Conservation (phyloP, 495 filamentous ascomycete species). For the Jackrogersella minutella region DNA sequence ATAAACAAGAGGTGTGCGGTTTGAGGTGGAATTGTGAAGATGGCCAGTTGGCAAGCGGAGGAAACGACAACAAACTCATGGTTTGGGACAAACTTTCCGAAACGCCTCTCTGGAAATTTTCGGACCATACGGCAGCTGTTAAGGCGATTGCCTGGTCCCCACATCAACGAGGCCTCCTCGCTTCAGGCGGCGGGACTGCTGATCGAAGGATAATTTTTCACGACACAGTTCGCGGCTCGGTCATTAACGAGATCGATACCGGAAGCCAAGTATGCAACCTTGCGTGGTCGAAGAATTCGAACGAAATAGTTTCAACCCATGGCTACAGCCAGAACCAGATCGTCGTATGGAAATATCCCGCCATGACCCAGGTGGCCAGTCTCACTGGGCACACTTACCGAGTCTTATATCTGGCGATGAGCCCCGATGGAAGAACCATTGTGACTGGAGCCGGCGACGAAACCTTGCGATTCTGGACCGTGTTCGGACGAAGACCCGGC, state of each 20-base stretch:
- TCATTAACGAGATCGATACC: slow-evolving; percentile 88
- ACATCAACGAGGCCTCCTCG: slow-evolving; percentile 90
- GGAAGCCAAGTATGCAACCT: slow-evolving; percentile 97
- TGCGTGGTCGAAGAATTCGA: slow-evolving; percentile 92
- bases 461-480: slow-evolving; percentile 95
- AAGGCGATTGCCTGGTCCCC: slow-evolving; percentile 99
- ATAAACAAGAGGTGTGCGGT: slow-evolving; percentile 99
- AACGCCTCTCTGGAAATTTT: slow-evolving; percentile 88
- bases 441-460: slow-evolving; percentile 98
- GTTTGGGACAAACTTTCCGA: slow-evolving; percentile 95
- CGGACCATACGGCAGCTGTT: slow-evolving; percentile 91
- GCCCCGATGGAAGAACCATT: slow-evolving; percentile 89
- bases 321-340: slow-evolving; percentile 99
- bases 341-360: slow-evolving; percentile 98
- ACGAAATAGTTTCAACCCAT: slow-evolving; percentile 96
- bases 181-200: slow-evolving; percentile 95
- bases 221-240: slow-evolving; percentile 82
- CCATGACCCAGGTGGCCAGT: slow-evolving; percentile 94
- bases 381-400: slow-evolving; percentile 96
- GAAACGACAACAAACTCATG: slow-evolving; percentile 98
- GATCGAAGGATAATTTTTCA: slow-evolving; percentile 97
- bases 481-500: slow-evolving; percentile 75
- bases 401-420: slow-evolving; percentile 96
- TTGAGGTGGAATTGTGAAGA: slow-evolving; percentile 96
- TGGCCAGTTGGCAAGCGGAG: slow-evolving; percentile 92